Base-by-base conservation (phyloP, 257 asterid species). In the Penstemon newberryi region DNA sequence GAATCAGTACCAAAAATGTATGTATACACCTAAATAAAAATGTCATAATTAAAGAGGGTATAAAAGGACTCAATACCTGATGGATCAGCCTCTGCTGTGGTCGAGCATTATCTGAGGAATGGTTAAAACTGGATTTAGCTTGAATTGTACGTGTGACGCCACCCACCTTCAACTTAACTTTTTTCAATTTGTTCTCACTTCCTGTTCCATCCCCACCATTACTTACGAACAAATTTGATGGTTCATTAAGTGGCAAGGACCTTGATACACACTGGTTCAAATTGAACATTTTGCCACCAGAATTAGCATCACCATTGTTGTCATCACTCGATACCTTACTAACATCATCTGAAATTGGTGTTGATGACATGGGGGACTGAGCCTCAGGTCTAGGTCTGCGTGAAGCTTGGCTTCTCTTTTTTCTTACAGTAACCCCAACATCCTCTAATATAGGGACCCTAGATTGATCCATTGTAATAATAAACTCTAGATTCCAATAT, bases 81-180 rank as follows among this genome's bases (percentile, higher is more conserved):
- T 60, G 77, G 69, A 63, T 65, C 60, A 78, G 53, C 78, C 76
- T 86, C 76, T 75, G 90, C 25, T 80, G 83, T 42, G 80, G 73
- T 49, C 74, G 82, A 41, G 89, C 68, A 71, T 69, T 81, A 67
- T 83, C 96, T 5, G 77, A 76, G 18, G 87, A 66, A 56, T 79
- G 92, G 65, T 72, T 82, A 54, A 85, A 77, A 73, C 70, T 72
- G 69, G 89, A 65, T 75, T 90, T 90, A 52, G 96, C 77, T 74
- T 88, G 96, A 65, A 93, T 82, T 13, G 92, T 88, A 59, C 89
- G 89, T 0, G 85, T 85, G 45, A 90, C 86, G 57, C 99, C 97
- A 67, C 96, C 96, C 73, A 94, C 95, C 84, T 87, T 94, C 79
- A 94, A 78, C 79, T 83, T 91, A 76, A 89, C 87, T 54, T 82